Conservation (phyloP, 306 rosid species). For the Herpetospermum pedunculosum region DNA sequence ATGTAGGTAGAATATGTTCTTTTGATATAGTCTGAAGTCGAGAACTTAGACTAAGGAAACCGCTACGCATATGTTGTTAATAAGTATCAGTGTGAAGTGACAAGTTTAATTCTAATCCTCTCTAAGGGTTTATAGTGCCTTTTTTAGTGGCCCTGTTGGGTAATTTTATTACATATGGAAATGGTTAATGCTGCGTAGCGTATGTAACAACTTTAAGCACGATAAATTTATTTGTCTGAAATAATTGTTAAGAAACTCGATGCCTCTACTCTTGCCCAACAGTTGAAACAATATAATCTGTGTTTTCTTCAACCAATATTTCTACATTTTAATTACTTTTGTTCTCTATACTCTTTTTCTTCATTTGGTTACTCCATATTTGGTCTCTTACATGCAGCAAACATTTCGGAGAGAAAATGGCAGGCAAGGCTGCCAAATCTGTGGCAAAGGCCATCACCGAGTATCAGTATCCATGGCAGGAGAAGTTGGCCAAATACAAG, state of each 20-base stretch:
- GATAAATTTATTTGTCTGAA: background rate
- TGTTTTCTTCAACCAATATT: background rate
- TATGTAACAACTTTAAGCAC: background rate
- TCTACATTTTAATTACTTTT: background rate
- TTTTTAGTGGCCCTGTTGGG: background rate
- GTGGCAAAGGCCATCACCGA: slow-evolving; percentile 34
- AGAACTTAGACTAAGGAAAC: too few species aligned
- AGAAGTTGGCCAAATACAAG: slow-evolving; percentile 41
- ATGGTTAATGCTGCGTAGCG: background rate
- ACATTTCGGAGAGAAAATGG: slow-evolving; percentile 19
- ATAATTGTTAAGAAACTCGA: background rate
- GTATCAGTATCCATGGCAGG: slow-evolving; percentile 56
- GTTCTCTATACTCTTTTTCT: background rate
- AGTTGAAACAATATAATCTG: background rate
- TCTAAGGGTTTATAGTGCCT: background rate
- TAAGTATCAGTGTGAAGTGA: too few species aligned
- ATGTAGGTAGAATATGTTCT: background rate
- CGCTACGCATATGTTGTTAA: too few species aligned
- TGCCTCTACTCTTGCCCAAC: background rate
- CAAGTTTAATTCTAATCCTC: background rate
- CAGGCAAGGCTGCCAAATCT: slow-evolving; percentile 35
- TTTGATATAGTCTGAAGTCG: too few species aligned
- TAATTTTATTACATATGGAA: background rate
- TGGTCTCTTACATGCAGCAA: background rate
- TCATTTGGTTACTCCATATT: background rate